A percentile compares a stretch with the other conserved stretches of the same genome.
phyloP scores from a whole-genome alignment of 345 rosid species.

The Melaleuca quinquenervia region DNA sequence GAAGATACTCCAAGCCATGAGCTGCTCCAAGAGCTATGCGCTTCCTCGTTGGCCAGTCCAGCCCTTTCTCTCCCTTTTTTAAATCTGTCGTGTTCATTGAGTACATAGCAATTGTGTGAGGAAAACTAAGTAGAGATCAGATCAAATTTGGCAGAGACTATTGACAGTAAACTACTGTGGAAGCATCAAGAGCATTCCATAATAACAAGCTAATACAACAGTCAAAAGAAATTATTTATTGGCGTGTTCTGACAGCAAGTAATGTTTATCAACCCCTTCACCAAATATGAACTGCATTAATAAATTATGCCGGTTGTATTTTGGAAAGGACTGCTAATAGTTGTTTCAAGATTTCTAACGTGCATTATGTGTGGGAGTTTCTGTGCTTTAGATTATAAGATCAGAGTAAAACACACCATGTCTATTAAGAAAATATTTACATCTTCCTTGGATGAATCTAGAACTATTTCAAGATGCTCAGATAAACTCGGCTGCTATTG shows the following conservation, averaged over 20 bases:
- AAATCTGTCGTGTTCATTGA: slow-evolving; percentile 23
- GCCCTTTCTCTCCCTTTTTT: slow-evolving; percentile 57
- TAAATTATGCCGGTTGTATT: background rate
- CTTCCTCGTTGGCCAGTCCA: slow-evolving; percentile 81
- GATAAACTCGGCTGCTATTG: background rate
- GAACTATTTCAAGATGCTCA: background rate
- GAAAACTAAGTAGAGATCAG: background rate
- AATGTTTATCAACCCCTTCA: no score
- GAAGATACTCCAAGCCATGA: slow-evolving; percentile 77
- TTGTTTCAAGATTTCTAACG: background rate
- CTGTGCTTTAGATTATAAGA: background rate
- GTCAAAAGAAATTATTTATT: no score
- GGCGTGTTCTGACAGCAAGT: no score
- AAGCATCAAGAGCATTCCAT: no score
- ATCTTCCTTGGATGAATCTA: background rate
- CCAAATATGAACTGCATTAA: background rate
- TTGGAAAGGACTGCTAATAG: background rate
- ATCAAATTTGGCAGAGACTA: background rate
- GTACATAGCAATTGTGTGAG: background rate
- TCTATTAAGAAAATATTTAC: background rate
- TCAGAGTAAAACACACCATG: background rate
- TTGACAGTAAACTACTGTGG: background rate
- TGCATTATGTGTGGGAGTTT: background rate
- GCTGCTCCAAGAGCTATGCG: slow-evolving; percentile 78
- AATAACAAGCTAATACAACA: no score